A percentile compares a stretch with the other conserved stretches of the same genome.
These are phyloP conservation scores for Penicillium freii DNA, from an alignment of 2,329 filamentous ascomycete species.

Conservation along the genomic window DNA sequence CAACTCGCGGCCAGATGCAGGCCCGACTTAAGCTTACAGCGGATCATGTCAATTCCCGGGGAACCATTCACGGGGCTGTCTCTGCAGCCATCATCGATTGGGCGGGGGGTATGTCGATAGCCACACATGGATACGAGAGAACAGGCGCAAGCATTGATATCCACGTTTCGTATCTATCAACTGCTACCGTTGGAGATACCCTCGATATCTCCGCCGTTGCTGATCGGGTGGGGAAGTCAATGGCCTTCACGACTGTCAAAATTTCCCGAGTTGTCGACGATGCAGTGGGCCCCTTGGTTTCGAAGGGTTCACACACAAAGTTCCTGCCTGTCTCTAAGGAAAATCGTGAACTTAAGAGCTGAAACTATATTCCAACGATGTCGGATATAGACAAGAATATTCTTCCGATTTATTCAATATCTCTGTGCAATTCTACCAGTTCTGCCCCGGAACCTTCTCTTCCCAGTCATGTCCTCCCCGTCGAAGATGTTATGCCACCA, in stretches of 20 bases:
- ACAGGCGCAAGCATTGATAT: constrained; percentile 11
- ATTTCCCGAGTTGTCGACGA: constrained; percentile 3
- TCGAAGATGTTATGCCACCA: constrained; percentile 35
- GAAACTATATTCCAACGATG: background rate
- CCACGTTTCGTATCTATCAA: constrained; percentile 8
- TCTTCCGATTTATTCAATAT: background rate
- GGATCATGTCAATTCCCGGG: constrained; percentile 9
- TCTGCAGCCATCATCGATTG: constrained; percentile 11
- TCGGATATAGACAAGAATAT: background rate
- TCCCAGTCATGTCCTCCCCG: background rate
- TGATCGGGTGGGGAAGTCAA: constrained; percentile 9
- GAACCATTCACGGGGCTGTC: constrained; percentile 10
- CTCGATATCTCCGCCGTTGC: constrained; percentile 6
- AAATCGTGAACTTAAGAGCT: background rate
- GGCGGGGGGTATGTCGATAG: constrained; percentile 11
- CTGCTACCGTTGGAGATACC: constrained; percentile 1
- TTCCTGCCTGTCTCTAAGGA: constrained; percentile 12
- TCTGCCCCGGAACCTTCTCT: too few relatives aligned
- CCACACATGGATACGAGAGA: constrained; percentile 8
- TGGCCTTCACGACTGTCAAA: constrained; percentile 10
- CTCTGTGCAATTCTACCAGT: background rate
- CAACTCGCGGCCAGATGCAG: constrained; percentile 5
- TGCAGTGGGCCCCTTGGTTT: constrained; percentile 8
- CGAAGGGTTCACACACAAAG: constrained; percentile 10
- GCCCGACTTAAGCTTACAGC: constrained; percentile 9